Base-by-base conservation (phyloP, 345 rosid genomes). In the Sisymbrium altissimum region DNA sequence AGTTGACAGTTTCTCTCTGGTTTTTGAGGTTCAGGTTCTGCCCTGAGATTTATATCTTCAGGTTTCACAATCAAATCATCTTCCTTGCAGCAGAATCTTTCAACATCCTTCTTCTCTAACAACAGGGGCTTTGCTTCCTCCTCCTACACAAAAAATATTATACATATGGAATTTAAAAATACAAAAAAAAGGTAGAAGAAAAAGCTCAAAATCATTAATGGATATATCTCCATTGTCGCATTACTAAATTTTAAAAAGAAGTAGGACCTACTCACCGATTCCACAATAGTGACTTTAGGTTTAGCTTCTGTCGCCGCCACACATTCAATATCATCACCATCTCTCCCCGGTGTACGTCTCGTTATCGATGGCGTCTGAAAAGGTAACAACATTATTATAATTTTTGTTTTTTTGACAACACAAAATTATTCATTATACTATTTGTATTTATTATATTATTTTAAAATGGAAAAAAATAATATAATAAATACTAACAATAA, bases 291-390 rank as follows among this genome's bases (percentile, higher is more conserved):
- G 76, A 72, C 85, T 83, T 64, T 32, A 55, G 89, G 14, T 48
- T 48, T 48, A 19, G 53, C 53, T 48, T 48, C 53, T 19, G 27
- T 23, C 18, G 43, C 43, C 14, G 85, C 85, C 86, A 78, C 86
- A 79, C 77, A 78, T 69, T 86, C 86, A 74, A 65, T 61, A 70
- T 84, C 94, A 70, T 84, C 94, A 58, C 82, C 87, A 67, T 81
- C 94, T 78, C 96, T 87, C 75, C 89, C 99, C 41, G 94, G 90
- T 9, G 97, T 88, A 8, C 93, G 85, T 83, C 93, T 85, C 45
- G 75, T 79, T 59, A 92, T 91, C 56, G 96, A 97, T 63, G 93
- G 88, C 43, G 96, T 95, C 98, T 94, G 76, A 40, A 56, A 30
- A 30, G 32, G 32, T 30, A 5, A 30, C 32, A 30, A 3, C 4